phyloP scores from a whole-genome alignment of 1,139 yeast species.

The Nakaseomyces sp. region DNA sequence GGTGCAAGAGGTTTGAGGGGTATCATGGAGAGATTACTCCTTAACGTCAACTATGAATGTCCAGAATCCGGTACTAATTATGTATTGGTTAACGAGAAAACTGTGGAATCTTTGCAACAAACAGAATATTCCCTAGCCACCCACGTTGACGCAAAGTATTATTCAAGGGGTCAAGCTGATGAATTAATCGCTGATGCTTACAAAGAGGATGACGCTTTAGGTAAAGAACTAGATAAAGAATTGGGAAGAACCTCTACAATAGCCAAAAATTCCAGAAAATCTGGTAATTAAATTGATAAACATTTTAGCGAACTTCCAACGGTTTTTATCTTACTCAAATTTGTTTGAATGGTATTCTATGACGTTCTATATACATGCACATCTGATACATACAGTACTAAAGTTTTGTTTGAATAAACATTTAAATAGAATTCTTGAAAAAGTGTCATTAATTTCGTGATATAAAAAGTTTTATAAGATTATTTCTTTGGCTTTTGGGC shows the following conservation, averaged over 20 bases:
- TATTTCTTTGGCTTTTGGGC: constrained; percentile 24
- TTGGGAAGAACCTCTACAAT: constrained; percentile 20
- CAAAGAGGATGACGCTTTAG: constrained; percentile 33
- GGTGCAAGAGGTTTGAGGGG: constrained; percentile 50
- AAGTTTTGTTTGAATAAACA: no score
- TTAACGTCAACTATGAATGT: constrained; percentile 45
- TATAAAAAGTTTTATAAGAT: neutral
- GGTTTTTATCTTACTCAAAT: no score
- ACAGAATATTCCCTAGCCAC: constrained; percentile 28
- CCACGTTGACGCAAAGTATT: constrained; percentile 37
- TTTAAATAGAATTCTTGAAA: neutral
- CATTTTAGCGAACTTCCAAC: no score
- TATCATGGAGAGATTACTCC: constrained; percentile 41
- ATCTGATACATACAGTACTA: no score
- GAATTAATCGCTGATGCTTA: constrained; percentile 32
- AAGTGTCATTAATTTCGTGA: neutral
- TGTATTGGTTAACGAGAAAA: constrained; percentile 36
- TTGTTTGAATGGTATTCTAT: neutral
- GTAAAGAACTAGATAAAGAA: constrained; percentile 25
- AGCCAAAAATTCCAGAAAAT: constrained; percentile 8
- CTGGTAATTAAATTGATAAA: no score
- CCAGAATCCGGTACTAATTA: constrained; percentile 43
- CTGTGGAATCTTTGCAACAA: constrained; percentile 33
- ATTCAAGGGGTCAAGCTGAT: constrained; percentile 35
- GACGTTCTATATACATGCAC: neutral